These are phyloP conservation scores for Yamadazyma songkhlaensis DNA, from an alignment of 1,139 yeast species.

Conservation along the genomic window DNA sequence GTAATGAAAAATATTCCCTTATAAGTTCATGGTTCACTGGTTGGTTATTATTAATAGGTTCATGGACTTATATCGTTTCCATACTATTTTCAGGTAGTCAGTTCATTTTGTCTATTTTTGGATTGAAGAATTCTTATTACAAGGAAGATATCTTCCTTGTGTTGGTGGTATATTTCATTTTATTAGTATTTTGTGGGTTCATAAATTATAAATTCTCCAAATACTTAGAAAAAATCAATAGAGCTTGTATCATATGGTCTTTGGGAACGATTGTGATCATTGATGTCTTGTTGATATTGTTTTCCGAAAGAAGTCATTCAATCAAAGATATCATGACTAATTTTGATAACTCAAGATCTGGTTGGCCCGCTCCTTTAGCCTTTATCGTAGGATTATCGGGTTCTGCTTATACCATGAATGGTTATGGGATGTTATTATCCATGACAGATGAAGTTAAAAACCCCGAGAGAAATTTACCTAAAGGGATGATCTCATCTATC, in stretches of 20 bases:
- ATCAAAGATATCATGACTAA: slow-evolving; percentile 59
- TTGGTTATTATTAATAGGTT: slow-evolving; percentile 70
- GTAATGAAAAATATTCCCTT: slow-evolving; percentile 53
- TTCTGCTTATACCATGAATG: slow-evolving; percentile 75
- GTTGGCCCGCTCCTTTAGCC: slow-evolving; percentile 67
- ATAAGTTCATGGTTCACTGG: slow-evolving; percentile 73
- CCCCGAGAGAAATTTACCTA: slow-evolving; percentile 77
- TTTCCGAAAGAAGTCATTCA: slow-evolving; percentile 60
- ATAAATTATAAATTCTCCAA: slow-evolving; percentile 60
- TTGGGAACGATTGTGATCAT: slow-evolving; percentile 68
- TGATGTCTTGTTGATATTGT: slow-evolving; percentile 58
- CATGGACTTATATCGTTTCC: slow-evolving; percentile 73
- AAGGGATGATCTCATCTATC: slow-evolving; percentile 68
- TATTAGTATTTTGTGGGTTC: slow-evolving; percentile 59
- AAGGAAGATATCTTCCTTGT: slow-evolving; percentile 57
- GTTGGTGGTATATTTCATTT: slow-evolving; percentile 50
- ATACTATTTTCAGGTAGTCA: slow-evolving; percentile 75
- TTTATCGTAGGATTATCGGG: slow-evolving; percentile 75
- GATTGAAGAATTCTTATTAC: slow-evolving; percentile 56
- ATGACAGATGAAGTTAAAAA: slow-evolving; percentile 78
- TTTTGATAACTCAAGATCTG: slow-evolving; percentile 69
- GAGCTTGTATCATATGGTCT: slow-evolving; percentile 70
- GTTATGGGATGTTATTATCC: slow-evolving; percentile 79
- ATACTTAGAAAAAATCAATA: slow-evolving; percentile 60
- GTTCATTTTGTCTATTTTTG: slow-evolving; percentile 62